These are phyloP conservation scores for Suillus hirtellus DNA, from an alignment of 768 basidiomycete species.

Conservation along the genomic window DNA sequence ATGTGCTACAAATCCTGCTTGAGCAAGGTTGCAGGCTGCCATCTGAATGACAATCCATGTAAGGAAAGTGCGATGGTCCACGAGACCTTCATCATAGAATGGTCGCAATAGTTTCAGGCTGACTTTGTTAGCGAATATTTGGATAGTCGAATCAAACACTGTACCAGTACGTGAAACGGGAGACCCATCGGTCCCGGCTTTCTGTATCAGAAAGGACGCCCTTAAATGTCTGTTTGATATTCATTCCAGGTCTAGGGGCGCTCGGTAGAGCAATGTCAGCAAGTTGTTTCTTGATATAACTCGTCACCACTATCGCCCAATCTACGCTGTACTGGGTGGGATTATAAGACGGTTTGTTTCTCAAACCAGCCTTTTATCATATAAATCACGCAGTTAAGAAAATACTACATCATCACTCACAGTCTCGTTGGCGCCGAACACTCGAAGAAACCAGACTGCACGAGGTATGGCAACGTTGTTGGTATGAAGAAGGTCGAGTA, in stretches of 20 bases:
- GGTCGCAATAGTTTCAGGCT: constrained; percentile 73
- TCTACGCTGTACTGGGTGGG: constrained; percentile 83
- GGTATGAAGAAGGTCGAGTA: constrained; percentile 75
- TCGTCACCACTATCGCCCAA: constrained; percentile 80
- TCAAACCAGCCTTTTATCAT: constrained; percentile 58
- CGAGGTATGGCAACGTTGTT: constrained; percentile 78
- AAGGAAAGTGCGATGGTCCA: constrained; percentile 77
- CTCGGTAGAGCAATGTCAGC: constrained; percentile 78
- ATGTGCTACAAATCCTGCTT: constrained; percentile 72
- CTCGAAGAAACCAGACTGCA: constrained; percentile 86
- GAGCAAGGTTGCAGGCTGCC: constrained; percentile 76
- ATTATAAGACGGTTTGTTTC: constrained; percentile 79
- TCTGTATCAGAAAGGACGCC: constrained; percentile 74
- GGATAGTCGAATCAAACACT: neutral
- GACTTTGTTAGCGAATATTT: constrained; percentile 8
- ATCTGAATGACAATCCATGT: constrained; percentile 80
- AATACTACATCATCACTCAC: constrained; percentile 38
- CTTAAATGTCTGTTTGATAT: constrained; percentile 84
- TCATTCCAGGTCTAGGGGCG: constrained; percentile 71
- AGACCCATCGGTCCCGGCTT: constrained; percentile 72
- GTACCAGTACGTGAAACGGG: constrained; percentile 78
- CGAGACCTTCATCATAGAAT: constrained; percentile 79
- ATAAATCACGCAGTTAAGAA: constrained; percentile 6
- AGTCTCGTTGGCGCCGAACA: constrained; percentile 86
- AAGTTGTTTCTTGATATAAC: constrained; percentile 82